These are phyloP conservation scores for Mentha longifolia DNA, from an alignment of 257 asterid genomes.

Conservation along the genomic window DNA sequence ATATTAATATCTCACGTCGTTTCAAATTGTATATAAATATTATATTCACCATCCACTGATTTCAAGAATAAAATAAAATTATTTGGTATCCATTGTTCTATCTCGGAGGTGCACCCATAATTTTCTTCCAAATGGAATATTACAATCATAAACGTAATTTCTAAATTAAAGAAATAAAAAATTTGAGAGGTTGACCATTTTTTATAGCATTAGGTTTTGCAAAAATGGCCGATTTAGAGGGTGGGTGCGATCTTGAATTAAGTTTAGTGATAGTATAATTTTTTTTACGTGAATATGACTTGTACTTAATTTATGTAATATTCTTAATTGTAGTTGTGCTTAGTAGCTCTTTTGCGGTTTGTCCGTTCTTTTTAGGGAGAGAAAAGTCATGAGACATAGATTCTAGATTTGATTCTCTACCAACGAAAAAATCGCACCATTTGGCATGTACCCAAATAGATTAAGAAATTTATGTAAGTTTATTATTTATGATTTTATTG, in stretches of 20 bases:
- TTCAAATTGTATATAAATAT: no score
- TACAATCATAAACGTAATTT: no score
- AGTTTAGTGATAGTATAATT: background rate
- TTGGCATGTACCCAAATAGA: background rate
- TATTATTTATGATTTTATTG: background rate
- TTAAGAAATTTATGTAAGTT: background rate
- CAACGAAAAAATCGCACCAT: background rate
- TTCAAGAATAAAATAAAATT: no score
- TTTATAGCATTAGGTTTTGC: background rate
- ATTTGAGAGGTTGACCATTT: no score
- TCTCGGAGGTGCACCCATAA: no score
- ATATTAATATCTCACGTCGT: no score
- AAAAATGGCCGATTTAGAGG: background rate
- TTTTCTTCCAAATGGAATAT: no score
- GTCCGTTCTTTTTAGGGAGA: background rate
- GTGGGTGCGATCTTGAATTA: background rate
- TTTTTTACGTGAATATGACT: background rate
- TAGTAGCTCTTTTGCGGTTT: background rate
- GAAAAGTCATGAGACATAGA: background rate
- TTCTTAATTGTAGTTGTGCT: background rate
- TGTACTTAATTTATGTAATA: background rate
- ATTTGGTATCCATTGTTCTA: no score
- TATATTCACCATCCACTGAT: no score
- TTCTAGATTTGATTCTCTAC: background rate
- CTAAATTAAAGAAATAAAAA: no score